Base-by-base conservation (phyloP, 2,329 filamentous ascomycete genomes). In the Aspergillus persii region DNA sequence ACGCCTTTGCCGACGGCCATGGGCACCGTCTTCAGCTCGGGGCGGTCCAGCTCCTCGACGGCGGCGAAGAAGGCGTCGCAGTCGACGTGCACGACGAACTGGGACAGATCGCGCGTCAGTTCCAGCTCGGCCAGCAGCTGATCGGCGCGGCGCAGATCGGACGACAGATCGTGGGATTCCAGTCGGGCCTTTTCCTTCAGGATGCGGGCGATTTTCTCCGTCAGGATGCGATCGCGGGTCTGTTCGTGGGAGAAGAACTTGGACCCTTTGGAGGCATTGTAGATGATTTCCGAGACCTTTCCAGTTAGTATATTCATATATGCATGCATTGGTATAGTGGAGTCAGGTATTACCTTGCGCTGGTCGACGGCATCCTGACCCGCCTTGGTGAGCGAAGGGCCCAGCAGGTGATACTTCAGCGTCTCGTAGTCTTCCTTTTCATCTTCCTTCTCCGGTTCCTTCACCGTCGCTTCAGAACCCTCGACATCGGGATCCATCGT, bases 51-150 rank as follows among this genome's bases (percentile, higher is more conserved):
- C 66, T 88, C 91, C 74, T 98, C 95, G 0, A 98, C 95, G 0
- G 95, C 92, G 0, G 95, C 95, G 70, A 95, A 99, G 76, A 99
- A 99, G 15, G 95, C 95, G 79, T 99, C 95, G 76, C 95, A 98
- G 74, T 99, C 95, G 51, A 98, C 85, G 72, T 99, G 95, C 0
- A 98, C 89, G 27, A 98, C 86, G 58, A 86, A 81, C 73, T 98
- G 95, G 0, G 88, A 89, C 39, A 99, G 79, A 70, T 98, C 93
- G 50, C 95, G 84, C 1, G 84, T 82, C 7, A 87, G 72, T 70
- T 99, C 95, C 23, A 97, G 83, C 67, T 94, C 87, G 0, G 87
- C 82, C 55, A 98, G 88, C 61, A 91, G 86, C 61, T 91, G 87
- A 72, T 98, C 93, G 23, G 91, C 92, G 59, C 86, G 86, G 49